Percentiles rank a stretch among this genome's conserved stretches.
phyloP scores from a whole-genome alignment of 192 early-diverging fungal genomes.

The Ambispora gerdemannii region DNA sequence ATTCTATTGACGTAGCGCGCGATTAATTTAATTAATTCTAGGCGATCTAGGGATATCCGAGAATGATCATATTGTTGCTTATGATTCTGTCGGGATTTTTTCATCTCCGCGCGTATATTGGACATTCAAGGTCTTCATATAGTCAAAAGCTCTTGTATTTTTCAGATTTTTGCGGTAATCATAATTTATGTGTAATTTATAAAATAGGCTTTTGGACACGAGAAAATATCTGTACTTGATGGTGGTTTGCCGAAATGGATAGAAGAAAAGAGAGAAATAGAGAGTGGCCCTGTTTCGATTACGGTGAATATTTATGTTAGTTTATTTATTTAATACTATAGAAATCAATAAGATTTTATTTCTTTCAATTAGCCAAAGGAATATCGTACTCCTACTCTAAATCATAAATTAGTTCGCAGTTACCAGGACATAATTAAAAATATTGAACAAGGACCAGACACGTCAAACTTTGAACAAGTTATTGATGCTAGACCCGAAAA shows the following conservation, averaged over 20 bases:
- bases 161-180: not conserved
- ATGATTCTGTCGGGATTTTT: constrained; percentile 78
- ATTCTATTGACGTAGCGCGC: not conserved
- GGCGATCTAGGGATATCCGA: constrained; percentile 74
- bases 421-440: constrained; percentile 58
- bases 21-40: constrained; percentile 25
- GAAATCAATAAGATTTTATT: no score
- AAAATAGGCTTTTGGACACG: constrained; percentile 80
- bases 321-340: no score
- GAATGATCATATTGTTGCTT: constrained; percentile 84
- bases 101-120: constrained; percentile 88
- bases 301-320: not conserved
- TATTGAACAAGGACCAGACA: constrained; percentile 41
- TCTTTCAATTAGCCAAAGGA: constrained; percentile 30
- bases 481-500: constrained; percentile 68
- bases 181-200: not conserved
- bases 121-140: constrained; percentile 87
- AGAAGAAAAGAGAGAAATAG: constrained; percentile 35
- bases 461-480: constrained; percentile 46
- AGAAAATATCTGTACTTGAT: constrained; percentile 81
- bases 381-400: constrained; percentile 37
- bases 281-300: constrained; percentile 33
- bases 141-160: no score
- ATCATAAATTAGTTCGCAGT: constrained; percentile 48
- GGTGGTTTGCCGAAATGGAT: constrained; percentile 87